Conservation (phyloP, 495 filamentous ascomycete genomes). For the Xylaria longipes region DNA sequence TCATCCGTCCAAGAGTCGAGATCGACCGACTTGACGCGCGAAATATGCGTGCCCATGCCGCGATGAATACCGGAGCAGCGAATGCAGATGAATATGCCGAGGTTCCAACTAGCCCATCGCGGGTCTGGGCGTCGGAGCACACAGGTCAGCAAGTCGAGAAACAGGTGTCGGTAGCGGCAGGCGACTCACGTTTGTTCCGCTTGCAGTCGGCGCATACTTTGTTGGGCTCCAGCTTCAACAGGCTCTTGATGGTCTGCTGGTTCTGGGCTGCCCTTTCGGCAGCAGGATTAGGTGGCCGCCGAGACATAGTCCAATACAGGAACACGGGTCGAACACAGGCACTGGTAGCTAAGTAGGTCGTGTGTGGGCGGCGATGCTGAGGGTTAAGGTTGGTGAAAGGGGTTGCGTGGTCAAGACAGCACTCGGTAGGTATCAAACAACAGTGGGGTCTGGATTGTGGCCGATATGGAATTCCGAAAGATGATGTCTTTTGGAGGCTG, state of each 20-base stretch:
- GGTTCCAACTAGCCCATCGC: constrained; percentile 98
- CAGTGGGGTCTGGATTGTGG: constrained; percentile 13
- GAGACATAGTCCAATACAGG: constrained; percentile 69
- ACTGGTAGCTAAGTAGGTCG: neutral
- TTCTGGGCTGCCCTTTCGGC: constrained; percentile 89
- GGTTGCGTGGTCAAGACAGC: neutral
- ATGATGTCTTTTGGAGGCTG: constrained; percentile 28
- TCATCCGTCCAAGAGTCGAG: constrained; percentile 98
- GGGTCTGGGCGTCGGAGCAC: constrained; percentile 65
- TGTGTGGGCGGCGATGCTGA: neutral
- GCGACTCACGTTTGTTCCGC: constrained; percentile 86
- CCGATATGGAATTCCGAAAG: neutral
- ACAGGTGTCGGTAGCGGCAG: neutral
- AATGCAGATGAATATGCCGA: constrained; percentile 96
- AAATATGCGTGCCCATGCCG: constrained; percentile 98
- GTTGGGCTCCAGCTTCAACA: constrained; percentile 91
- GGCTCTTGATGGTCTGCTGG: constrained; percentile 84
- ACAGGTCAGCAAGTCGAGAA: neutral
- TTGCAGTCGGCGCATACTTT: constrained; percentile 99
- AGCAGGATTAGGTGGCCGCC: constrained; percentile 76
- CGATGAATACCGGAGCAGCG: constrained; percentile 97
- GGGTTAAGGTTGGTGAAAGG: neutral
- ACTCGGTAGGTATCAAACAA: neutral
- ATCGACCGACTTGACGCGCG: constrained; percentile 96
- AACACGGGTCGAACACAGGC: neutral